Conservation (phyloP, 1,284 basidiomycete species). For the Mycosarcoma mackinlayi region DNA sequence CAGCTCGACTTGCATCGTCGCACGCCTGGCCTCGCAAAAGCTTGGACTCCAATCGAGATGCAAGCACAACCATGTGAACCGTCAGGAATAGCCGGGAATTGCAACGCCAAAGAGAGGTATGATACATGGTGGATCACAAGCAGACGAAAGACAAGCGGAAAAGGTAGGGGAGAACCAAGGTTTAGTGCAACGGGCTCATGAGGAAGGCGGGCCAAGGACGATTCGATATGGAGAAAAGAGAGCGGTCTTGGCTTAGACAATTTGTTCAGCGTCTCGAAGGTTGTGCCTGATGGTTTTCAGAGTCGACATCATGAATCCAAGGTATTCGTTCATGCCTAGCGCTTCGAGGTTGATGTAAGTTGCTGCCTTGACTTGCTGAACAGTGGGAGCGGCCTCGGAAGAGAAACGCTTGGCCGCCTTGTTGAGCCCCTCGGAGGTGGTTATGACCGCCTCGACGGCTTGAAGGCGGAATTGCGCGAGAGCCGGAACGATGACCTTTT, state of each 20-base stretch:
- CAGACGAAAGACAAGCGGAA: not conserved
- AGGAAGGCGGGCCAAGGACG: too few species aligned
- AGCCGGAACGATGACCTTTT: constrained; percentile 19
- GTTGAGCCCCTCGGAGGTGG: constrained; percentile 26
- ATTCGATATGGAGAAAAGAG: not conserved
- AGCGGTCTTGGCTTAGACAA: not conserved
- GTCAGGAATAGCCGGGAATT: not conserved
- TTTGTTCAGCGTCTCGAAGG: not conserved
- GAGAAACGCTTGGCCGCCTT: constrained; percentile 33
- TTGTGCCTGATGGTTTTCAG: constrained; percentile 13
- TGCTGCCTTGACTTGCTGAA: constrained; percentile 26
- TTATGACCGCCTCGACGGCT: constrained; percentile 22
- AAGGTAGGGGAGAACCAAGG: too few species aligned
- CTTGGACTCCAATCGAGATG: too few species aligned
- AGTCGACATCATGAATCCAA: constrained; percentile 30
- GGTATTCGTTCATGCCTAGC: constrained; percentile 28
- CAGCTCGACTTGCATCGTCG: too few species aligned
- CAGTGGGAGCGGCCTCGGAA: constrained; percentile 19
- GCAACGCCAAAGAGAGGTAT: constrained; percentile 1
- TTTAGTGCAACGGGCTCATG: too few species aligned
- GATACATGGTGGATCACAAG: constrained; percentile 7
- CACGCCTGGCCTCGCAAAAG: too few species aligned
- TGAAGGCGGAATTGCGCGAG: constrained; percentile 14
- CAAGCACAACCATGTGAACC: too few species aligned
- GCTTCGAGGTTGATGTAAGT: constrained; percentile 31